phyloP scores from a whole-genome alignment of 495 filamentous ascomycete species.

The Aspergillus heteromorphus region DNA sequence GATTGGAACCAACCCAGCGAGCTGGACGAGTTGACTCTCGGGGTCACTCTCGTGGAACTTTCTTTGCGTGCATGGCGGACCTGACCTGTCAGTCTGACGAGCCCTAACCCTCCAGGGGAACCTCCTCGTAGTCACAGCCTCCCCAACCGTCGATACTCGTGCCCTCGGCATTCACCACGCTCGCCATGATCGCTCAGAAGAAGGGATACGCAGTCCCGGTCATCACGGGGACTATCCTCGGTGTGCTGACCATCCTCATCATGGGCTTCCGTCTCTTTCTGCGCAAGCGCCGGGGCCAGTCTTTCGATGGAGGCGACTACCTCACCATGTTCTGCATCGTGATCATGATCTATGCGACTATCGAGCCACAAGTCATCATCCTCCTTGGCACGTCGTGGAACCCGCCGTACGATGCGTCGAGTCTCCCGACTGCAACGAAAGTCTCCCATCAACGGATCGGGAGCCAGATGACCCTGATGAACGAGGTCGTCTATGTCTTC shows the following conservation, averaged over 20 bases:
- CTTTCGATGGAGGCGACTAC: neutral
- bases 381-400: neutral
- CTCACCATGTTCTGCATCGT: neutral
- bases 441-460: neutral
- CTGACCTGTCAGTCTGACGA: no score
- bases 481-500: neutral
- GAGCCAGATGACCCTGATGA: neutral
- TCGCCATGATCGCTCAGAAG: no score
- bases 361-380: neutral
- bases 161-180: no score
- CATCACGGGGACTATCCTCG: neutral
- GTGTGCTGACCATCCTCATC: neutral
- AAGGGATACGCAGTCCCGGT: neutral
- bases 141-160: no score
- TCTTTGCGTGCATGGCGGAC: no score
- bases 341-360: neutral
- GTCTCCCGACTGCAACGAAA: neutral
- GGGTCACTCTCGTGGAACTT: no score
- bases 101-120: no score
- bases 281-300: neutral
- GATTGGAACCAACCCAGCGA: no score
- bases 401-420: no score
- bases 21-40: no score
- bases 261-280: neutral
- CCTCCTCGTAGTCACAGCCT: no score